Base-by-base conservation (phyloP, 2,329 filamentous ascomycete genomes). In the Stachybotrys chlorohalonatus region DNA sequence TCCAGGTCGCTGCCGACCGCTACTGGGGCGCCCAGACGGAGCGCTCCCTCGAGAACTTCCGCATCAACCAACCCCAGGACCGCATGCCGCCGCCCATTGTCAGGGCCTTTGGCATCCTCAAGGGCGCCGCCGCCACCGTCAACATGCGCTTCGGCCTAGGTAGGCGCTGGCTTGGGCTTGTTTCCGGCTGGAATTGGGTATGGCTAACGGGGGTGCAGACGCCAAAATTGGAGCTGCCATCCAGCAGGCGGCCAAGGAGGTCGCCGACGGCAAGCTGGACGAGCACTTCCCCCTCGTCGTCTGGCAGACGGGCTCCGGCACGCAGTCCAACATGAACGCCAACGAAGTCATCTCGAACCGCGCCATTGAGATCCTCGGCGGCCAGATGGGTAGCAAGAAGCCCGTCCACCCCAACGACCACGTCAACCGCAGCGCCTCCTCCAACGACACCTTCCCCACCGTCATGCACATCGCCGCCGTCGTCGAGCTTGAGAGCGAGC, bases 321-420 rank as follows among this genome's bases (percentile, higher is more conserved):
- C 94, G 32, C 94, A 97, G 80, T 96, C 92, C 73, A 97, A 96
- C 84, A 97, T 97, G 94, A 99, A 99, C 78, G 92, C 93, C 71
- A 99, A 99, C 79, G 94, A 99, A 74, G 94, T 99, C 74, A 97
- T 99, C 74, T 96, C 93, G 61, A 99, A 97, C 83, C 90, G 94
- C 62, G 94, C 94, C 61, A 97, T 97, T 73, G 93, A 97, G 80
- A 95, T 97, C 60, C 82, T 97, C 53, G 94, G 94, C 64, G 94
- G 94, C 66, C 82, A 81, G 62, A 96, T 91, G 89, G 94, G 94
- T 64, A 86, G 80, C 83, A 97, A 97, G 86, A 96, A 95, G 80
- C 94, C 94, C 31, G 94, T 99, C 60, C 94, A 99, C 78, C 94
- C 94, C 67, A 99, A 97, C 76, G 94, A 99, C 79, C 94, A 99